These are phyloP conservation scores for Diaporthe destruens DNA, from an alignment of 2,329 filamentous ascomycete species.

Conservation along the genomic window DNA sequence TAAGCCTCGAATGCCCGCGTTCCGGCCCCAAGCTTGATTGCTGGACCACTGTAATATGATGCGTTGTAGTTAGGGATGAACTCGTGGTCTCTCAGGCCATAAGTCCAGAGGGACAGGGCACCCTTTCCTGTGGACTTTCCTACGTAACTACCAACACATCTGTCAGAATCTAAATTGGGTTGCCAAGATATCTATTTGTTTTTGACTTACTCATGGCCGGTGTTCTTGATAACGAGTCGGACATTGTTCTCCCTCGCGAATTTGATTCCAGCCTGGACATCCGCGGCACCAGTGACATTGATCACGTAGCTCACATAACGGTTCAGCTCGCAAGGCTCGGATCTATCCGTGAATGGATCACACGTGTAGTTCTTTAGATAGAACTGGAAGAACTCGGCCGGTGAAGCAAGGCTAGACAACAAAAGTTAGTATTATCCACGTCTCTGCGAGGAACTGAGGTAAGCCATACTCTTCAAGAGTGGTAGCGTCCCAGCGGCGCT, in stretches of 20 bases:
- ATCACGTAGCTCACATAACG: constrained; percentile 50
- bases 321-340: constrained; percentile 53
- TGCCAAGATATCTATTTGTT: background rate
- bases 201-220: constrained; percentile 57
- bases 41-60: constrained; percentile 58
- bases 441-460: no score
- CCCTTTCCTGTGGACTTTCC: constrained; percentile 66
- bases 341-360: no score
- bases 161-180: no score
- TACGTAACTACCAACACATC: constrained; percentile 51
- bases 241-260: constrained; percentile 58
- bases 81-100: constrained; percentile 57
- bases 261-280: constrained; percentile 44
- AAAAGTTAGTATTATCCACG: constrained; percentile 45
- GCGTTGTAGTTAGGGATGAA: constrained; percentile 45
- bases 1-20: constrained; percentile 59
- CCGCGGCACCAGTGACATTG: constrained; percentile 45
- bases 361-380: no score
- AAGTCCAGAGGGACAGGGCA: constrained; percentile 61
- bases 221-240: constrained; percentile 62
- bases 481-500: no score
- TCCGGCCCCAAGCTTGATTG: constrained; percentile 63
- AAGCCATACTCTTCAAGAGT: no score
- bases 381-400: no score
- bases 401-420: constrained; percentile 47